Evolutionary conservation across 306 rosid species (phyloP).

Genomic region (Prinsepia uniflora): DNA sequence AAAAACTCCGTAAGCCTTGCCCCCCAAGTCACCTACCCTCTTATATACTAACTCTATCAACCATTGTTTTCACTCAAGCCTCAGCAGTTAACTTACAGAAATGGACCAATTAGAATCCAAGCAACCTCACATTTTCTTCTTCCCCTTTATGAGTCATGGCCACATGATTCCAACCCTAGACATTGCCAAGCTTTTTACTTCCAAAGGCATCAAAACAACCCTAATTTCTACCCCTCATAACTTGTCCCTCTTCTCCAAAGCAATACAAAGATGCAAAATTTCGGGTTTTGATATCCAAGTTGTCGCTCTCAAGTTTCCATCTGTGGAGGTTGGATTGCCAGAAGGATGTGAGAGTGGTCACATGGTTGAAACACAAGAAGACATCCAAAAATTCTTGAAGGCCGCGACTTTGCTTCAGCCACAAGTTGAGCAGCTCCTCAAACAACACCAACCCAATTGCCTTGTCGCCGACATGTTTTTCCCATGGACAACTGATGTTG

Average conservation of each 20-base stretch:
- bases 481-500: conserved; percentile 31
- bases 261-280: not conserved
- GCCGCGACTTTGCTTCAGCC: not conserved
- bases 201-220: not conserved
- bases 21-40: not conserved
- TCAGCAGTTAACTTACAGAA: not conserved
- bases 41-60: not conserved
- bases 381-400: conserved; percentile 5
- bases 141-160: conserved; percentile 35
- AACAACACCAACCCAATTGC: conserved; percentile 25
- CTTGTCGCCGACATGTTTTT: conserved; percentile 28
- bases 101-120: not conserved
- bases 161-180: conserved; percentile 39
- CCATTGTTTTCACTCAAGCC: not conserved
- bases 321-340: not conserved
- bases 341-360: not conserved
- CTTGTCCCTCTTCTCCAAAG: conserved; percentile 4
- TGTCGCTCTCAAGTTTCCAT: not conserved
- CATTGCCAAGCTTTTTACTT: not conserved
- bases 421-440: conserved; percentile 18
- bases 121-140: conserved; percentile 22
- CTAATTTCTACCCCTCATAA: not conserved
- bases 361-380: not conserved
- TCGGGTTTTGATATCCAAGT: not conserved
- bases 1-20: not conserved